These are phyloP conservation scores for Beta macrorhiza DNA, from an alignment of 179 eudicot species.

Conservation along the genomic window DNA sequence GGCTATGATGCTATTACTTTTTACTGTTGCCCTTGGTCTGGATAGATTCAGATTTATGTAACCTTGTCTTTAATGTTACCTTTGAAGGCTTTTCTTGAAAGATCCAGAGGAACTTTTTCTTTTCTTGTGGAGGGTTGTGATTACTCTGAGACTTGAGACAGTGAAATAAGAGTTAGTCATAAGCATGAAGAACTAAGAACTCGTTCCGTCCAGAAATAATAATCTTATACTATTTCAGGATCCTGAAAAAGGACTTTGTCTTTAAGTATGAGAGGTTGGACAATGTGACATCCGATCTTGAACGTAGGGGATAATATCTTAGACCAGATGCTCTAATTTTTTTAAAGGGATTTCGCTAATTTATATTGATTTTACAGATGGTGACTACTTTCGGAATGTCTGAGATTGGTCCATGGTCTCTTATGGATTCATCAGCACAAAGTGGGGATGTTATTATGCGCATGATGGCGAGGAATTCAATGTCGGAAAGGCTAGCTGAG, in stretches of 20 bases:
- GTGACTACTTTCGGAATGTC: slow-evolving; percentile 98
- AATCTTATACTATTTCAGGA: too few relatives aligned
- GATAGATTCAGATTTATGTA: too few relatives aligned
- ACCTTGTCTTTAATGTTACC: too few relatives aligned
- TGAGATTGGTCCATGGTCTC: slow-evolving; percentile 98
- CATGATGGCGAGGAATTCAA: slow-evolving; percentile 99
- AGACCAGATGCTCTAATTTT: background rate
- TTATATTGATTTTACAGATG: slow-evolving; percentile 53
- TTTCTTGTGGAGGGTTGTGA: background rate
- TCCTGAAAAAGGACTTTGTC: too few relatives aligned
- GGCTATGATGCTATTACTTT: too few relatives aligned
- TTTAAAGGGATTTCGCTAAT: background rate
- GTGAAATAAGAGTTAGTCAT: background rate
- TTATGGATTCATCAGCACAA: slow-evolving; percentile 88
- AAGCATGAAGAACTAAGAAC: background rate
- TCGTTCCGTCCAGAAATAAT: background rate
- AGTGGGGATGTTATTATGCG: slow-evolving; percentile 90
- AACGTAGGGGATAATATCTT: background rate
- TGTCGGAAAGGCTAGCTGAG: slow-evolving; percentile 97
- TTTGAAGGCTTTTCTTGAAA: background rate
- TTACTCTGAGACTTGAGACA: background rate
- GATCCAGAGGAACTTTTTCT: too few relatives aligned
- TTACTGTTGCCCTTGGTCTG: too few relatives aligned
- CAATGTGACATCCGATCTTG: too few relatives aligned
- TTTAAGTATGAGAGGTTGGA: too few relatives aligned